A percentile compares a stretch with the other conserved stretches of the same genome.
phyloP scores from a whole-genome alignment of 441 rosid genomes.

The Hura crepitans region DNA sequence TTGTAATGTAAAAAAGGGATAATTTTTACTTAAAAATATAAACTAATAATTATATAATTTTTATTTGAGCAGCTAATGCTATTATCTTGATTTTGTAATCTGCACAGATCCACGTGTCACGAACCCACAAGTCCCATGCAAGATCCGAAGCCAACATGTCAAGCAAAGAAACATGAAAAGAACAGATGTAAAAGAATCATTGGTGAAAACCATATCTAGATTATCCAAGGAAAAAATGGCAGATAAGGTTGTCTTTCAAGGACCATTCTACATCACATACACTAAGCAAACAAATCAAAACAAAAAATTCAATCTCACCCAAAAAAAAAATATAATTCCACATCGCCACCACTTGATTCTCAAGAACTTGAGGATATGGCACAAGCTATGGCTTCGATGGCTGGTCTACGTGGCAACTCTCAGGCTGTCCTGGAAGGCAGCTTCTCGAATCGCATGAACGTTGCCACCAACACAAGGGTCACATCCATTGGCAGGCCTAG shows the following conservation, averaged over 20 bases:
- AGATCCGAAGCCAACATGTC: constrained; percentile 43
- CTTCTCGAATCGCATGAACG: constrained; percentile 50
- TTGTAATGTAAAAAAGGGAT: too few species aligned
- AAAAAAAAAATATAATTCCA: constrained; percentile 29
- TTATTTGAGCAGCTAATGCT: too few species aligned
- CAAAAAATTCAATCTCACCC: background rate
- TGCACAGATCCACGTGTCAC: constrained; percentile 32
- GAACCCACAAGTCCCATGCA: background rate
- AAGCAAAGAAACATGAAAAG: background rate
- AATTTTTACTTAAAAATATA: too few species aligned
- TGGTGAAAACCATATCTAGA: constrained; percentile 41
- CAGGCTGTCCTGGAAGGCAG: constrained; percentile 67
- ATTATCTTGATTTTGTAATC: background rate
- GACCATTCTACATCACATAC: constrained; percentile 45
- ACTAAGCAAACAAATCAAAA: constrained; percentile 2
- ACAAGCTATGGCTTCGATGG: constrained; percentile 77
- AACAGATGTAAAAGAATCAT: constrained; percentile 24
- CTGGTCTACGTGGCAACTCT: constrained; percentile 60
- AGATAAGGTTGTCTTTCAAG: constrained; percentile 51
- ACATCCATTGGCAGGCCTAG: constrained; percentile 31
- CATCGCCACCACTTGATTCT: background rate
- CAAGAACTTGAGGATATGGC: constrained; percentile 38
- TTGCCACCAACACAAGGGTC: constrained; percentile 30
- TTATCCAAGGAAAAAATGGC: constrained; percentile 41
- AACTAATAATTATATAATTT: too few species aligned